Percentiles rank a stretch among this genome's conserved stretches.
Evolutionary conservation across 176 grass and related monocot species (phyloP).

Genomic region (maize (Zea mays)): DNA sequence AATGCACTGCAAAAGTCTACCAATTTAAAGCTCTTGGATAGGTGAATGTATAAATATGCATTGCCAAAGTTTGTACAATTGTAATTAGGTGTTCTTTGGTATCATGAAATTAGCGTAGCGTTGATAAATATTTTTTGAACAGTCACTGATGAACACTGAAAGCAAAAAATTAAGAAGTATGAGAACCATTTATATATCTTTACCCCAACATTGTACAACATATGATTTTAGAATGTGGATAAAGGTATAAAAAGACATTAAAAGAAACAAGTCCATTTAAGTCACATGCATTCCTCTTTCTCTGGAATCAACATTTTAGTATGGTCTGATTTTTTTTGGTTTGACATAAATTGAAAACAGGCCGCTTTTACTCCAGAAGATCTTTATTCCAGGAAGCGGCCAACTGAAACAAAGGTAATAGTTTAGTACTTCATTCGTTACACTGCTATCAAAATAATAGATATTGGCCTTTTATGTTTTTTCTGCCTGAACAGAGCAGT

Average conservation of each 20-base stretch:
- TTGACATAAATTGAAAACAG: slow-evolving; percentile 45
- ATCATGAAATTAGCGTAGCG: neutral
- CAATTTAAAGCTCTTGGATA: slow-evolving; percentile 15
- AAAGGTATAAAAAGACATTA: neutral
- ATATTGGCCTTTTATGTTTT: slow-evolving; percentile 31
- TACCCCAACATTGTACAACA: neutral
- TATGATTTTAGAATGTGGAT: neutral
- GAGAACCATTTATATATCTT: neutral
- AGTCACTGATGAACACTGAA: neutral
- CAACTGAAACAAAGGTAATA: slow-evolving; percentile 61
- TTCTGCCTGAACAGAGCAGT: slow-evolving; percentile 52
- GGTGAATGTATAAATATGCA: neutral
- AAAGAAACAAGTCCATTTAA: neutral
- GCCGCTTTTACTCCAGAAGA: slow-evolving; percentile 89
- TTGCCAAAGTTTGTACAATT: neutral
- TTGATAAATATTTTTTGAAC: neutral
- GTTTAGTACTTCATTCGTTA: slow-evolving; percentile 17
- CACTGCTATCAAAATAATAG: slow-evolving; percentile 37
- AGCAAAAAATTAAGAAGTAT: neutral
- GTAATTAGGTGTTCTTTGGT: neutral
- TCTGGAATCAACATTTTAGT: slow-evolving; percentile 10
- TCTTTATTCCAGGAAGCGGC: slow-evolving; percentile 78
- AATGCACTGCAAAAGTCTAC: neutral
- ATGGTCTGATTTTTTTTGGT: slow-evolving; percentile 22
- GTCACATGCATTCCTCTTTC: neutral